These are phyloP conservation scores for Solanum peruvianum DNA, from an alignment of 257 asterid species.

Conservation along the genomic window DNA sequence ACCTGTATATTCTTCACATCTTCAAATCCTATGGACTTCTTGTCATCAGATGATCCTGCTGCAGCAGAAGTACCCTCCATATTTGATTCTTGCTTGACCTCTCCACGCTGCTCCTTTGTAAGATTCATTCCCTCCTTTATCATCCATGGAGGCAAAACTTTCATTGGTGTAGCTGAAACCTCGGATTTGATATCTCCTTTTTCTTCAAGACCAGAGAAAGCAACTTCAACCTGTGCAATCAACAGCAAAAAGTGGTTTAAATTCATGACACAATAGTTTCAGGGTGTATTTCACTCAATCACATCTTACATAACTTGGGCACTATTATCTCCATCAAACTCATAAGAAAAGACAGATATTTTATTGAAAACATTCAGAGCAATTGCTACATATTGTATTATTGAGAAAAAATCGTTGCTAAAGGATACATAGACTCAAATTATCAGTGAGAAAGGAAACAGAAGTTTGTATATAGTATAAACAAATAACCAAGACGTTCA, in stretches of 20 bases:
- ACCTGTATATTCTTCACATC: conserved; percentile 63
- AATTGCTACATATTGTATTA: background rate
- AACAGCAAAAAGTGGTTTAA: background rate
- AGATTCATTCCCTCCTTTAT: conserved; percentile 83
- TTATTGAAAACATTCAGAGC: background rate
- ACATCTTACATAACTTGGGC: background rate
- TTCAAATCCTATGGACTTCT: conserved; percentile 39
- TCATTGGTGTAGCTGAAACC: conserved; percentile 38
- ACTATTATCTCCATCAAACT: background rate
- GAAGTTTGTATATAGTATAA: background rate
- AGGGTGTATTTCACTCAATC: background rate
- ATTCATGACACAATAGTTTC: background rate
- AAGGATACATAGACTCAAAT: background rate
- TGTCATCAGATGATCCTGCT: conserved; percentile 50
- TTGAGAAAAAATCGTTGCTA: background rate
- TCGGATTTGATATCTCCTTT: conserved; percentile 55
- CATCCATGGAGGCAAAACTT: conserved; percentile 99
- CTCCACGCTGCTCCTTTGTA: conserved; percentile 88
- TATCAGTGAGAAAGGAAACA: background rate
- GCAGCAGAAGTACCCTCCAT: conserved; percentile 32
- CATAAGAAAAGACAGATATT: background rate
- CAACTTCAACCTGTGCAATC: conserved; percentile 93
- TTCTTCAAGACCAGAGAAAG: conserved; percentile 68
- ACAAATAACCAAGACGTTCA: background rate
- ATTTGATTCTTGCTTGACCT: conserved; percentile 40